These are phyloP conservation scores for Simplicillium aogashimaense DNA, from an alignment of 2,329 filamentous ascomycete genomes.

Conservation along the genomic window DNA sequence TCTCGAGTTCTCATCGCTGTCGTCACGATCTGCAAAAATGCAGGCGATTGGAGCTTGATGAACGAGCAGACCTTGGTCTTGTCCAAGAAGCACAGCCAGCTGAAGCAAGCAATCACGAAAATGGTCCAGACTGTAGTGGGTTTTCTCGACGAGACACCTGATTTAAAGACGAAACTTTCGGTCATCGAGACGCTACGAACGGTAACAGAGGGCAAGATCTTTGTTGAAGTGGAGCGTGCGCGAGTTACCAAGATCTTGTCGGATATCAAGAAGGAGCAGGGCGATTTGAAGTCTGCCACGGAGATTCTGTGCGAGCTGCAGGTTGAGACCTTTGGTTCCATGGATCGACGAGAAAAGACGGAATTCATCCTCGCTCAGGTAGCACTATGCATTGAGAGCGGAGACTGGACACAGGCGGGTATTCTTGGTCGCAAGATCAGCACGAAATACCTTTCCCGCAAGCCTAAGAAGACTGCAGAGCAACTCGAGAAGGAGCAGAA, in stretches of 20 bases:
- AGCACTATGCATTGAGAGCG: conserved; percentile 84
- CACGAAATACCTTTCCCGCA: conserved; percentile 82
- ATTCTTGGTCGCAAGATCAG: conserved; percentile 96
- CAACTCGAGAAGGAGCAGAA: conserved; percentile 86
- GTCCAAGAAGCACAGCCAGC: conserved; percentile 99
- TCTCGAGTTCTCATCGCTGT: conserved; percentile 80
- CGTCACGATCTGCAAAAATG: conserved; percentile 88
- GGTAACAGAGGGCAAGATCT: conserved; percentile 99
- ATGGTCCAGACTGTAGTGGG: conserved; percentile 97
- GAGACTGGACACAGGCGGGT: conserved; percentile 90
- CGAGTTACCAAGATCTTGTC: conserved; percentile 91
- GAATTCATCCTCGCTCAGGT: conserved; percentile 98
- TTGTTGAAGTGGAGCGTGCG: conserved; percentile 95
- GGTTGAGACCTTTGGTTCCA: conserved; percentile 97
- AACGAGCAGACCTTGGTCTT: conserved; percentile 94
- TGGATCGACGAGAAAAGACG: conserved; percentile 95
- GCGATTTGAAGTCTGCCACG: conserved; percentile 79
- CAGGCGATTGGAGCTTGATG: conserved; percentile 85
- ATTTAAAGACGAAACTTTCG: conserved; percentile 77
- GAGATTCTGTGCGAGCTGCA: conserved; percentile 96
- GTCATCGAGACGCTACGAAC: conserved; percentile 93
- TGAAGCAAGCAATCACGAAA: conserved; percentile 97
- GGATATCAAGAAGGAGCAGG: conserved; percentile 94
- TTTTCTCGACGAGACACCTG: conserved; percentile 80
- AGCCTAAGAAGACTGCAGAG: conserved; percentile 82